These are phyloP conservation scores for Sphaceloma murrayae DNA, from an alignment of 2,329 filamentous ascomycete species.

Conservation along the genomic window DNA sequence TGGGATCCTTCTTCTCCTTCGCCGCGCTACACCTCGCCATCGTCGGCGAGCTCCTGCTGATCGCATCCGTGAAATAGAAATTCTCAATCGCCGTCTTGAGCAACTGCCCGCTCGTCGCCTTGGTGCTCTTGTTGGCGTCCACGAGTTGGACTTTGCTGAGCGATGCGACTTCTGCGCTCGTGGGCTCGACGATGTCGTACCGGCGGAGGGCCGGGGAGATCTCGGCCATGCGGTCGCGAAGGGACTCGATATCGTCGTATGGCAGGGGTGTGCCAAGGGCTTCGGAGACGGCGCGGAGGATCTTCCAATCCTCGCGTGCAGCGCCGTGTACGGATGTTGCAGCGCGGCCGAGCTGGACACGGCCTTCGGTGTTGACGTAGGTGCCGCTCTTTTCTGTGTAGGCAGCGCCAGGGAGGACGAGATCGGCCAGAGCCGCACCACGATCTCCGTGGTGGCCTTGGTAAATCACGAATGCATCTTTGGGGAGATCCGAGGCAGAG, in stretches of 20 bases:
- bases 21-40: constrained; percentile 96
- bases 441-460: constrained; percentile 96
- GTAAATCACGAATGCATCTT: constrained; percentile 93
- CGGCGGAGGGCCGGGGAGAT: constrained; percentile 81
- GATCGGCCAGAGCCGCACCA: constrained; percentile 84
- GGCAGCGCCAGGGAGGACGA: constrained; percentile 85
- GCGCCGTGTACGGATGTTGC: constrained; percentile 84
- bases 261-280: constrained; percentile 79
- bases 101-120: constrained; percentile 54
- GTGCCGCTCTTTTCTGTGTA: constrained; percentile 97
- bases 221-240: constrained; percentile 89
- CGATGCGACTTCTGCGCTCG: constrained; percentile 50
- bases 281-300: constrained; percentile 84
- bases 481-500: constrained; percentile 73
- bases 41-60: constrained; percentile 93
- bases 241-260: constrained; percentile 82
- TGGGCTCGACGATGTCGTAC: constrained; percentile 85
- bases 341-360: constrained; percentile 85
- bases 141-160: constrained; percentile 91
- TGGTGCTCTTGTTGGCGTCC: constrained; percentile 86
- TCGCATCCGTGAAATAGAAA: constrained; percentile 97
- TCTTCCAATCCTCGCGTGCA: constrained; percentile 96
- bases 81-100: constrained; percentile 84
- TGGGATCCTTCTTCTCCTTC: constrained; percentile 54
- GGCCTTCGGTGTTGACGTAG: constrained; percentile 95